A percentile compares a stretch with the other conserved stretches of the same genome.
Conservation (phyloP, 208 protist species). For the Leishmania arabica region DNA sequence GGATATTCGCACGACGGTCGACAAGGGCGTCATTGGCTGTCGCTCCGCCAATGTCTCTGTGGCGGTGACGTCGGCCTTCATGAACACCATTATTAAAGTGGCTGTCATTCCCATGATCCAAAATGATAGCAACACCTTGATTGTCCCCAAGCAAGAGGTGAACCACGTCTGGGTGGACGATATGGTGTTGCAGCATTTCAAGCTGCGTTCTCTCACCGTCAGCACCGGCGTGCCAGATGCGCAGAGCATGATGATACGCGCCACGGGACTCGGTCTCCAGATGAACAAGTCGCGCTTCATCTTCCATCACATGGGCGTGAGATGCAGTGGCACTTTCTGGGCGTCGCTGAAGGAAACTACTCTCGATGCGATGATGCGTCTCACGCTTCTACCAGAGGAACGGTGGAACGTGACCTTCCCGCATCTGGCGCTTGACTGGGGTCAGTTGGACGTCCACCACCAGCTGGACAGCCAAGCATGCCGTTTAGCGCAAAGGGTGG, state of each 20-base stretch:
- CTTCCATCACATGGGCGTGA: constrained; percentile 28
- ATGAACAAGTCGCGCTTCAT: constrained; percentile 60
- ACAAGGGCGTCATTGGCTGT: neutral
- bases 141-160: constrained; percentile 40
- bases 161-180: constrained; percentile 42
- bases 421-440: constrained; percentile 39
- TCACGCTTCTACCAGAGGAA: constrained; percentile 35
- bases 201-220: constrained; percentile 22
- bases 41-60: constrained; percentile 18
- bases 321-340: constrained; percentile 43
- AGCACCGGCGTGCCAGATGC: constrained; percentile 23
- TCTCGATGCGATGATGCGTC: constrained; percentile 19
- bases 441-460: constrained; percentile 52
- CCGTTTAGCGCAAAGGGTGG: constrained; percentile 38
- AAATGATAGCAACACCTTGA: constrained; percentile 17
- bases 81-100: constrained; percentile 17
- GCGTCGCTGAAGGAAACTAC: constrained; percentile 36
- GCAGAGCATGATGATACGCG: constrained; percentile 33
- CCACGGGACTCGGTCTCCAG: constrained; percentile 27
- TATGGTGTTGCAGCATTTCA: constrained; percentile 51
- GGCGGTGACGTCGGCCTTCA: constrained; percentile 7
- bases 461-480: constrained; percentile 40
- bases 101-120: constrained; percentile 29
- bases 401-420: constrained; percentile 32
- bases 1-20: no score